These are phyloP conservation scores for Apium graveolens DNA, from an alignment of 129 eudicot genomes.

Conservation along the genomic window DNA sequence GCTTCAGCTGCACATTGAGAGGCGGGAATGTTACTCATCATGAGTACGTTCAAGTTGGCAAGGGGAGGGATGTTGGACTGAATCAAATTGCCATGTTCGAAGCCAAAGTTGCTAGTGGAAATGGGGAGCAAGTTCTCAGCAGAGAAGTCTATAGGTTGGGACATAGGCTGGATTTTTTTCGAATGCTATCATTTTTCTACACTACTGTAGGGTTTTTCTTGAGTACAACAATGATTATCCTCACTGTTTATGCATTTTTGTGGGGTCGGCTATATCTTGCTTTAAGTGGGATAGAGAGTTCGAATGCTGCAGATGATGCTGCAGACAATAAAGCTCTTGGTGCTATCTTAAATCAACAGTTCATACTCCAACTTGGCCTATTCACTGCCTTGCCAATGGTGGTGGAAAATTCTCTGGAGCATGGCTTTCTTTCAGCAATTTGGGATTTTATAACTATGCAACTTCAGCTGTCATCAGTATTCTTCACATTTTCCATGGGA, in stretches of 20 bases:
- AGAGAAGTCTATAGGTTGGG: constrained; percentile 93
- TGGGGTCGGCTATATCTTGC: constrained; percentile 95
- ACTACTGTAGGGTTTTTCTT: constrained; percentile 87
- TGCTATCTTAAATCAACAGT: constrained; percentile 82
- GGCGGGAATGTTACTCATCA: constrained; percentile 96
- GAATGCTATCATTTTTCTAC: constrained; percentile 94
- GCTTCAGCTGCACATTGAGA: constrained; percentile 88
- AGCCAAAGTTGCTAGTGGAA: constrained; percentile 95
- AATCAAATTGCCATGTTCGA: constrained; percentile 95
- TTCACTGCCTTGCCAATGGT: constrained; percentile 94
- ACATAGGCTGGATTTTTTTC: constrained; percentile 84
- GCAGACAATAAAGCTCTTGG: constrained; percentile 67
- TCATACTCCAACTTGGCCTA: constrained; percentile 76
- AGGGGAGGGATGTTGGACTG: constrained; percentile 94
- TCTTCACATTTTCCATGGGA: constrained; percentile 83
- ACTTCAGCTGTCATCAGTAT: constrained; percentile 83
- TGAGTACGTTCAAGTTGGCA: constrained; percentile 90
- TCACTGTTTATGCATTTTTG: constrained; percentile 80
- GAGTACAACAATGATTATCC: constrained; percentile 78
- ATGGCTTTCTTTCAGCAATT: constrained; percentile 70
- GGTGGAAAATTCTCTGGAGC: constrained; percentile 82
- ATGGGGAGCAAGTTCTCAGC: constrained; percentile 95
- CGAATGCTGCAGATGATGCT: constrained; percentile 29
- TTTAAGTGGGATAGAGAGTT: constrained; percentile 72
- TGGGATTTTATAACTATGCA: constrained; percentile 96